Conservation (phyloP, 1,284 basidiomycete species). For the Ceratobasidium sp. region DNA sequence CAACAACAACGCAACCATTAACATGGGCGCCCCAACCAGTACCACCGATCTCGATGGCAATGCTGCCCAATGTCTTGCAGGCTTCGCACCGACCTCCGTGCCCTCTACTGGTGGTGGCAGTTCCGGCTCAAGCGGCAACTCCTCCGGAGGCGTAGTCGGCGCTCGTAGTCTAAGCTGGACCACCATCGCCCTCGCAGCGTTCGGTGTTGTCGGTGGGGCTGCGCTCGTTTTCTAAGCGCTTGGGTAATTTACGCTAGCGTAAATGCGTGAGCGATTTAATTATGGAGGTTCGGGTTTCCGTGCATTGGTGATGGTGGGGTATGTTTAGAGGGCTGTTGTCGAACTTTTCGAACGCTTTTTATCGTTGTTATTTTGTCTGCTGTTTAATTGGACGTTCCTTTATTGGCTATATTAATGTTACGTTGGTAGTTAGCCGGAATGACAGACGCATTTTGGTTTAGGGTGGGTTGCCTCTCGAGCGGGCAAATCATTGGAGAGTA, state of each 20-base stretch:
- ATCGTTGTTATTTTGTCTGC: background rate
- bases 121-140: background rate
- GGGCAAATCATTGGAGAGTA: too few relatives aligned
- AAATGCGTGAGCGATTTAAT: background rate
- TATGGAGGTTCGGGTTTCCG: background rate
- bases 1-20: conserved; percentile 42
- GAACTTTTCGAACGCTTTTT: too few relatives aligned
- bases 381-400: conserved; percentile 14
- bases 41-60: conserved; percentile 34
- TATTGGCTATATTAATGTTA: background rate
- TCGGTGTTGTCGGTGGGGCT: conserved; percentile 12
- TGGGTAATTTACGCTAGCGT: too few relatives aligned
- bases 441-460: too few relatives aligned
- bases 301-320: too few relatives aligned
- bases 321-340: too few relatives aligned
- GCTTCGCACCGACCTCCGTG: conserved; percentile 32
- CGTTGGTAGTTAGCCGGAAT: too few relatives aligned
- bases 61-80: conserved; percentile 33
- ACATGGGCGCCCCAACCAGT: conserved; percentile 28
- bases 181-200: background rate
- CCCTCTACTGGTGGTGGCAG: conserved; percentile 12
- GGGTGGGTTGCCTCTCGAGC: too few relatives aligned
- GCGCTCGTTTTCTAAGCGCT: conserved; percentile 3
- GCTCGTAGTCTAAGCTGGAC: background rate
- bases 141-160: conserved; percentile 3